A percentile compares a stretch with the other conserved stretches of the same genome.
phyloP scores from a whole-genome alignment of 1,284 basidiomycete genomes.

The Ustilago nuda region DNA sequence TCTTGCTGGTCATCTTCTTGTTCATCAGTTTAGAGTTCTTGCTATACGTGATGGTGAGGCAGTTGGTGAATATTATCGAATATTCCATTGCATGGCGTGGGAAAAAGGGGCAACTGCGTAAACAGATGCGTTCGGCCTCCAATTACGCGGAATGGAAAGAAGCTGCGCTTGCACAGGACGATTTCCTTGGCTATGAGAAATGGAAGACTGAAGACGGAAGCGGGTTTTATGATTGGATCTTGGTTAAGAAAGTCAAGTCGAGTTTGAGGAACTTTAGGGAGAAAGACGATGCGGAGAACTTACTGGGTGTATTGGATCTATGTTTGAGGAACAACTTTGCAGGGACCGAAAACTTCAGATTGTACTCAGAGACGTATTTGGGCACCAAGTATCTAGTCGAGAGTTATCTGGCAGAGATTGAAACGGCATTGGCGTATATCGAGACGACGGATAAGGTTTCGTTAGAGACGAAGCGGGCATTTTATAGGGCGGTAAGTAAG shows the following conservation, averaged over 20 bases:
- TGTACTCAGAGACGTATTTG: slow-evolving; percentile 84
- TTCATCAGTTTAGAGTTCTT: slow-evolving; percentile 89
- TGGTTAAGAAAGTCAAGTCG: slow-evolving; percentile 64
- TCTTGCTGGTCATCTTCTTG: slow-evolving; percentile 79
- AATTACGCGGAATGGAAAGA: slow-evolving; percentile 85
- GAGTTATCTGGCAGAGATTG: slow-evolving; percentile 60
- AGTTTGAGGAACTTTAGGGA: slow-evolving; percentile 75
- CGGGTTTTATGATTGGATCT: slow-evolving; percentile 67
- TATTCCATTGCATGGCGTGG: slow-evolving; percentile 78
- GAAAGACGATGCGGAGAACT: slow-evolving; percentile 78
- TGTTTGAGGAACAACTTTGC: slow-evolving; percentile 95
- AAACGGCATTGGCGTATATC: slow-evolving; percentile 54
- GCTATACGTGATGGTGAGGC: slow-evolving; percentile 83
- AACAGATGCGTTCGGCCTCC: slow-evolving; percentile 78
- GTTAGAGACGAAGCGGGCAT: slow-evolving; percentile 87
- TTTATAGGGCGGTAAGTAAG: slow-evolving; percentile 87
- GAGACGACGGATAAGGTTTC: slow-evolving; percentile 73
- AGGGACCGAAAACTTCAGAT: slow-evolving; percentile 86
- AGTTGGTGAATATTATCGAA: slow-evolving; percentile 76
- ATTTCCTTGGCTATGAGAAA: slow-evolving; percentile 65
- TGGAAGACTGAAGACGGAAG: slow-evolving; percentile 65
- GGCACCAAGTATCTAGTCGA: slow-evolving; percentile 66
- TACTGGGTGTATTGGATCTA: slow-evolving; percentile 88
- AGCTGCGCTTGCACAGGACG: slow-evolving; percentile 82
- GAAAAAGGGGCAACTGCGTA: slow-evolving; percentile 80